Conservation (phyloP, 495 filamentous ascomycete genomes). For the Hypoxylon perforatum region DNA sequence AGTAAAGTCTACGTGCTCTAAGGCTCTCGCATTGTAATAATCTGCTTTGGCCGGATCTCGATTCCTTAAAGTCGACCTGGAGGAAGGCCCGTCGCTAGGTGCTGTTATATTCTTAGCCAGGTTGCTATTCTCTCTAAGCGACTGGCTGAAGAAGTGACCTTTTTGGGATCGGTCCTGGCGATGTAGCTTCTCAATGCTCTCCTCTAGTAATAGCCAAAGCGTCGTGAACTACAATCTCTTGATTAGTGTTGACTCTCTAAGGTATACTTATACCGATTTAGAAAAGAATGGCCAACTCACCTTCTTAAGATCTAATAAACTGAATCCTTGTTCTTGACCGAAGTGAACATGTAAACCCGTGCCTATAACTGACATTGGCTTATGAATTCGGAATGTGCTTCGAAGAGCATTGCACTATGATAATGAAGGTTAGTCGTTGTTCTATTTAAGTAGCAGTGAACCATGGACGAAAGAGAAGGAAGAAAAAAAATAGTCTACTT, state of each 20-base stretch:
- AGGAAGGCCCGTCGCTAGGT: background rate
- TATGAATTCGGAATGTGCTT: conserved; percentile 32
- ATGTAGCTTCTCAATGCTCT: conserved; percentile 10
- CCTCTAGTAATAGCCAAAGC: conserved; percentile 20
- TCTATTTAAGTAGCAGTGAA: background rate
- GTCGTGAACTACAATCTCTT: conserved; percentile 19
- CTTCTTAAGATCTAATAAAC: conserved; percentile 38
- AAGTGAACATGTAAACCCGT: conserved; percentile 37
- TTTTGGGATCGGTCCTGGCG: conserved; percentile 9
- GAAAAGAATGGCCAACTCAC: conserved; percentile 8
- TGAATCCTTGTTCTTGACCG: conserved; percentile 32
- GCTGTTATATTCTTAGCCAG: background rate
- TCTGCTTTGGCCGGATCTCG: background rate
- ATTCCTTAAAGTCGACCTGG: background rate
- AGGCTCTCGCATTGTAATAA: background rate
- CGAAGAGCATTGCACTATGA: conserved; percentile 27
- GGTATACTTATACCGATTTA: background rate
- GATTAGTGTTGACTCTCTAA: conserved; percentile 2
- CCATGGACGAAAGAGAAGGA: background rate
- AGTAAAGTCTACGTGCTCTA: background rate
- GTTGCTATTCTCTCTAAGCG: background rate
- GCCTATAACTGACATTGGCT: conserved; percentile 3
- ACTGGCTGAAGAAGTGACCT: background rate
- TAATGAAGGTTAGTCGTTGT: conserved; percentile 10
- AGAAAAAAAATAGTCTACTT: too few relatives aligned